Base-by-base conservation (phyloP, 805 yeast genomes). In the Candida sithepensis region DNA sequence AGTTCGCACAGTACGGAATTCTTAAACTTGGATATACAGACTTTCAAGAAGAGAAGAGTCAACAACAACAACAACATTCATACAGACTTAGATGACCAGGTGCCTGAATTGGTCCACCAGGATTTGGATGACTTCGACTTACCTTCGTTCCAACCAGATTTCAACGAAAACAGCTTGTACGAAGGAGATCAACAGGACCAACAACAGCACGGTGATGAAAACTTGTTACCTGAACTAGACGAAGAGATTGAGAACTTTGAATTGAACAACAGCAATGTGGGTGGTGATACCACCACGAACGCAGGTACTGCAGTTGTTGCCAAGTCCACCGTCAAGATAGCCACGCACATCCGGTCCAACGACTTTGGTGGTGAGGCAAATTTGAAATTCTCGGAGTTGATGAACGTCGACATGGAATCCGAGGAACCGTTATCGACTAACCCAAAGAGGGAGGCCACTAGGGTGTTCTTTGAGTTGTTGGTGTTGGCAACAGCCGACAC, bases 401-500 rank as follows among this genome's bases (percentile, higher is more conserved):
- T 79, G 45, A 68, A 64, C 14, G 67, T 56, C 16, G 79, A 74
- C 50, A n/a, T 58, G 40, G 49, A 50, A 34, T 49, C 63, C 20
- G 49, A 64, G 38, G 51, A 59, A 59, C 68, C 74, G 20, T 55
- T 73, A 30, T 66, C 77, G 2, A 49, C 44, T 2, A 68, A 70
- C 50, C 70, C 71, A 49, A 75, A 75, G 58, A 70, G 73, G 54
- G 83, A 84, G 56, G 88, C 89, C 19, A 80, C 88, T 2, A 76
- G 80, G 57, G 74, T 87, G 45, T 90, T 90, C 66, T 90, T 89
- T 58, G 96, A 90, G 62, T 64, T 90, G 61, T 71, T 90, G 55
- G 92, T 89, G 3, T 71, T 90, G 48, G 95, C 95, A 2, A 84
- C 94, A 5, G 73, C 81, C 40, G 90, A 85, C 55, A 83, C 92